A percentile compares a stretch with the other conserved stretches of the same genome.
Conservation (phyloP, 202 grass and related monocot genomes). For the Dendrocalamus latiflorus region DNA sequence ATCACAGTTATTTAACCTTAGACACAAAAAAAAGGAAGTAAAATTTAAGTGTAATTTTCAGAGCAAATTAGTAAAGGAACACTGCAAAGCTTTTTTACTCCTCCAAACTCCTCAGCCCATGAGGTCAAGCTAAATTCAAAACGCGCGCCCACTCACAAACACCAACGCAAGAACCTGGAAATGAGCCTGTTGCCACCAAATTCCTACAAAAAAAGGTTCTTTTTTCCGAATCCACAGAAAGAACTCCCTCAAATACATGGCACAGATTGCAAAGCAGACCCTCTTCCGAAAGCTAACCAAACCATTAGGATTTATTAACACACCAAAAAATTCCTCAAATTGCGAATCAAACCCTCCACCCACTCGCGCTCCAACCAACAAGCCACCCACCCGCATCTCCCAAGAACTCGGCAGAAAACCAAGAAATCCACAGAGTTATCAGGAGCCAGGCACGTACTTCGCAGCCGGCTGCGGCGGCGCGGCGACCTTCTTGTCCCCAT, state of each 20-base stretch:
- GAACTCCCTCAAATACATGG: neutral
- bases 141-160: neutral
- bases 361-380: neutral
- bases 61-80: neutral
- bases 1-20: neutral
- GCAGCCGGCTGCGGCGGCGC: constrained; percentile 45
- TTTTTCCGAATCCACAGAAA: constrained; percentile 9
- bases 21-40: neutral
- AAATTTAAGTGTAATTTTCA: neutral
- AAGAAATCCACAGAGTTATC: neutral
- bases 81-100: neutral
- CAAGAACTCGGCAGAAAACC: neutral
- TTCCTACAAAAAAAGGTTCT: neutral
- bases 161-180: neutral
- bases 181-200: neutral
- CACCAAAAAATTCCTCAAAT: neutral
- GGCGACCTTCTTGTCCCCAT: constrained; percentile 34
- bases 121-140: constrained; percentile 4
- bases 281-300: neutral
- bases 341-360: neutral
- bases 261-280: neutral
- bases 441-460: constrained; percentile 42
- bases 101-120: neutral
- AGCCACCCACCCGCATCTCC: neutral
- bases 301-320: neutral